Conservation (phyloP, 1,284 basidiomycete species). For the Boletus smithii region DNA sequence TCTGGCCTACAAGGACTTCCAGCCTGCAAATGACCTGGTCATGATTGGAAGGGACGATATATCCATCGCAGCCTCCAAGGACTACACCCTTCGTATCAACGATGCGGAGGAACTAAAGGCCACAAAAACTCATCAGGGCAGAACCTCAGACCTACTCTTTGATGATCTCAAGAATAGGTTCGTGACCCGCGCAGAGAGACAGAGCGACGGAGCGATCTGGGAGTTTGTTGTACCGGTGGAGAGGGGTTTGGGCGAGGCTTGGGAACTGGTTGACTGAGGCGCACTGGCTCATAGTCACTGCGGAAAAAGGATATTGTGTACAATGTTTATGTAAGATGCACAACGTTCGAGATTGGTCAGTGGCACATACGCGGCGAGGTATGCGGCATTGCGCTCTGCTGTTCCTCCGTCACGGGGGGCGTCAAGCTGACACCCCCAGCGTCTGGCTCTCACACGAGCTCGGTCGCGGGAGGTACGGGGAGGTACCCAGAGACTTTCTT, state of each 20-base stretch:
- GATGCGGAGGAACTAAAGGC: neutral
- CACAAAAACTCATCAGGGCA: neutral
- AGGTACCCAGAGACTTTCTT: no score
- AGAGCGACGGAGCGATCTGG: neutral
- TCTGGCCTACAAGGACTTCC: no score
- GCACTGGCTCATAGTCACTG: no score
- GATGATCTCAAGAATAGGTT: neutral
- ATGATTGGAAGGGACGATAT: slow-evolving; percentile 1
- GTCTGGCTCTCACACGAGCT: no score
- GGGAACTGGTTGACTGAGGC: neutral
- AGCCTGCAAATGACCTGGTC: neutral
- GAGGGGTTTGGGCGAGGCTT: neutral
- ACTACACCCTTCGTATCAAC: neutral
- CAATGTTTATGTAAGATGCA: no score
- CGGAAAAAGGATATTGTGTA: no score
- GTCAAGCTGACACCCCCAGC: no score
- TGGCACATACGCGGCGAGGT: no score
- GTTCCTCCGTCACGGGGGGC: no score
- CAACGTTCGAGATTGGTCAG: no score
- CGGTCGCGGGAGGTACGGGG: no score
- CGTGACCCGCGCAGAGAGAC: neutral
- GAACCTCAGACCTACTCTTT: neutral
- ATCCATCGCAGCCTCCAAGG: neutral
- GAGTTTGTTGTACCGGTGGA: neutral
- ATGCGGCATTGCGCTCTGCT: no score